These are phyloP conservation scores for Calonectria fujianensis DNA, from an alignment of 2,329 filamentous ascomycete species.

Conservation along the genomic window DNA sequence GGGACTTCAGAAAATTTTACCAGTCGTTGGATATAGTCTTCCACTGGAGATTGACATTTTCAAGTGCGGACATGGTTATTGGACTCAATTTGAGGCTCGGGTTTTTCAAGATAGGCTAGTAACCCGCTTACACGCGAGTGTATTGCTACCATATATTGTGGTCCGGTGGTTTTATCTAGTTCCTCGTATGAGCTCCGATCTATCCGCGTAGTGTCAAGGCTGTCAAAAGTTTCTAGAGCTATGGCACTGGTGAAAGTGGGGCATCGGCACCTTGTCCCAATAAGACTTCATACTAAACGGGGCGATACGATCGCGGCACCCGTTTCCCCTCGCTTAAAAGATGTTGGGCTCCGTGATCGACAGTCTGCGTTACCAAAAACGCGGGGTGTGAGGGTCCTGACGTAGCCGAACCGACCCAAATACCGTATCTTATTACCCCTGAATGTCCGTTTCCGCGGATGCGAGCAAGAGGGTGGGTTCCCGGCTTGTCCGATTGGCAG, in stretches of 20 bases:
- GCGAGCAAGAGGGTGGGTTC: neutral
- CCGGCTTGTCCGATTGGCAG: neutral
- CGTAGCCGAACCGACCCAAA: neutral
- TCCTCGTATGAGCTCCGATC: neutral
- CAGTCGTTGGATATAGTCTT: neutral
- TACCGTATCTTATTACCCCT: neutral
- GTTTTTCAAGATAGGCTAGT: neutral
- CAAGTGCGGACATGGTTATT: neutral
- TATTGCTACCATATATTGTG: neutral
- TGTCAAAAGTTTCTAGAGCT: neutral
- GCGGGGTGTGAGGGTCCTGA: neutral
- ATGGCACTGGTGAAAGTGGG: neutral
- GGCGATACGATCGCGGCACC: neutral
- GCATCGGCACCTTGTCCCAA: neutral
- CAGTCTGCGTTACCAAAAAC: neutral
- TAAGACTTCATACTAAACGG: neutral
- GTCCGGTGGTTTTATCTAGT: neutral
- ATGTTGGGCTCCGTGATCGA: neutral
- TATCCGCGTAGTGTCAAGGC: neutral
- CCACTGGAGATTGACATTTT: neutral
- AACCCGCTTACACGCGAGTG: neutral
- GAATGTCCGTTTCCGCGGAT: neutral
- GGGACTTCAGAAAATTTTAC: neutral
- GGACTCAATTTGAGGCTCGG: neutral
- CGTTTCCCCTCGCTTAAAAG: neutral